Conservation (phyloP, 768 basidiomycete species). For the Lentinula sp. region DNA sequence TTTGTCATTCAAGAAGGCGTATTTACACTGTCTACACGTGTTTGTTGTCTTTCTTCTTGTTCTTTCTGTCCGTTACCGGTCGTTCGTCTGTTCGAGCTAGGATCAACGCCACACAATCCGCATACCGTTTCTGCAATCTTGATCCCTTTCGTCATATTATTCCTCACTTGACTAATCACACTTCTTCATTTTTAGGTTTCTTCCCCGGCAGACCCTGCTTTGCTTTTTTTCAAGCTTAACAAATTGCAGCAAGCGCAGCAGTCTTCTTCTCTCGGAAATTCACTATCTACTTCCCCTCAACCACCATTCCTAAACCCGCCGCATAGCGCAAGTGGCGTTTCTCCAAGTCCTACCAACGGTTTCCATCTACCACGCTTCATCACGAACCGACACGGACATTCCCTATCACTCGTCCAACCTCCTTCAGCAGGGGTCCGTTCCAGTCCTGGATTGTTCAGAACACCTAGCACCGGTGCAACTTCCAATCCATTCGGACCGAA, state of each 20-base stretch:
- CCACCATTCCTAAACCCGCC: constrained; percentile 52
- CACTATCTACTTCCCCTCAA: constrained; percentile 61
- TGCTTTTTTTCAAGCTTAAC: constrained; percentile 77
- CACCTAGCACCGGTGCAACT: constrained; percentile 27
- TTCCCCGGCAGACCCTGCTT: constrained; percentile 82
- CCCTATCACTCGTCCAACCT: constrained; percentile 64
- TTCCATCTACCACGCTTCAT: constrained; percentile 26
- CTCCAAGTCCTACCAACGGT: constrained; percentile 10
- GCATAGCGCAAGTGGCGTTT: constrained; percentile 19
- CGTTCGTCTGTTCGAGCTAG: too few species aligned
- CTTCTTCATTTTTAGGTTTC: constrained; percentile 53
- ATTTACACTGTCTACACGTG: constrained; percentile 12
- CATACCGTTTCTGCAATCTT: not conserved
- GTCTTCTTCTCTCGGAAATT: constrained; percentile 38
- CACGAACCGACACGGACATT: constrained; percentile 60
- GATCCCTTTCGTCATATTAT: not conserved
- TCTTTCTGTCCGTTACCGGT: not conserved
- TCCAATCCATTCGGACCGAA: constrained; percentile 65
- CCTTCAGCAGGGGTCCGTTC: constrained; percentile 32
- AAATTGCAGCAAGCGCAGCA: constrained; percentile 72
- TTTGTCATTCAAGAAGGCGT: not conserved
- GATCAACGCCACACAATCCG: constrained; percentile 1
- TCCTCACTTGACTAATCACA: constrained; percentile 8
- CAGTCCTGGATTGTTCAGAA: constrained; percentile 22
- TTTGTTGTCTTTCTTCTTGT: constrained; percentile 5